Conservation (phyloP, 23 red algal species). For the Gracilaria gracilis region DNA sequence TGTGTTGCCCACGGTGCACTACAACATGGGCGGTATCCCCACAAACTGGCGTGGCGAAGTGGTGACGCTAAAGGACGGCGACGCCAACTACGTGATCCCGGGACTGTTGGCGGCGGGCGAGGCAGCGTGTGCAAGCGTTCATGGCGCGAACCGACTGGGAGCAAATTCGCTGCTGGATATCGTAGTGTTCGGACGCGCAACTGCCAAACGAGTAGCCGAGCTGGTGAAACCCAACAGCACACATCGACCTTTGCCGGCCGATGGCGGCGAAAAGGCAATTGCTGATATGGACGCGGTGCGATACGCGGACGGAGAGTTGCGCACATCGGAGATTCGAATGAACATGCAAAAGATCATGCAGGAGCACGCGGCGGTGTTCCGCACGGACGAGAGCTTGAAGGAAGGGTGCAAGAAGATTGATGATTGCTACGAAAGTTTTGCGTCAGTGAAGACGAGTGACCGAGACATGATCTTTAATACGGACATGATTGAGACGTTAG, state of each 20-base stretch:
- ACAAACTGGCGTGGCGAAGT: conserved; percentile 98
- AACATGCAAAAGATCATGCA: conserved; percentile 97
- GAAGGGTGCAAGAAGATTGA: conserved; percentile 89
- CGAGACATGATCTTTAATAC: conserved; percentile 95
- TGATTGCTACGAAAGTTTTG: conserved; percentile 78
- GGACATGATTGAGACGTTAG: conserved; percentile 94
- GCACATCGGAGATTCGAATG: conserved; percentile 80
- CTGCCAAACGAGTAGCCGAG: conserved; percentile 75
- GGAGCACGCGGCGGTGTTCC: conserved; percentile 93
- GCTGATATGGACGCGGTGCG: conserved; percentile 87
- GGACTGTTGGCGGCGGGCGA: conserved; percentile 92
- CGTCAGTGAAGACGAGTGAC: conserved; percentile 80
- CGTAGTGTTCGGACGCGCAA: conserved; percentile 96
- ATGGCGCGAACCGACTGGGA: conserved; percentile 94
- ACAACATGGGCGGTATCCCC: conserved; percentile 99
- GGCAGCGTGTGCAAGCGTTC: conserved; percentile 95
- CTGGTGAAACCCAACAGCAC: conserved; percentile 73
- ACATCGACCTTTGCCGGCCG: conserved; percentile 54
- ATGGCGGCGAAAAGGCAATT: conserved; percentile 81
- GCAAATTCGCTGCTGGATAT: conserved; percentile 97
- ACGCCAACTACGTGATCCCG: conserved; percentile 83
- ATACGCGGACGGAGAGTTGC: conserved; percentile 76
- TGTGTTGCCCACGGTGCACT: conserved; percentile 97
- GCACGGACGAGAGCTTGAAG: conserved; percentile 74
- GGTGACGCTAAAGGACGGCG: conserved; percentile 65